Evolutionary conservation across 2,329 filamentous ascomycete genomes (phyloP).

Genomic region (Colletotrichum agaves): DNA sequence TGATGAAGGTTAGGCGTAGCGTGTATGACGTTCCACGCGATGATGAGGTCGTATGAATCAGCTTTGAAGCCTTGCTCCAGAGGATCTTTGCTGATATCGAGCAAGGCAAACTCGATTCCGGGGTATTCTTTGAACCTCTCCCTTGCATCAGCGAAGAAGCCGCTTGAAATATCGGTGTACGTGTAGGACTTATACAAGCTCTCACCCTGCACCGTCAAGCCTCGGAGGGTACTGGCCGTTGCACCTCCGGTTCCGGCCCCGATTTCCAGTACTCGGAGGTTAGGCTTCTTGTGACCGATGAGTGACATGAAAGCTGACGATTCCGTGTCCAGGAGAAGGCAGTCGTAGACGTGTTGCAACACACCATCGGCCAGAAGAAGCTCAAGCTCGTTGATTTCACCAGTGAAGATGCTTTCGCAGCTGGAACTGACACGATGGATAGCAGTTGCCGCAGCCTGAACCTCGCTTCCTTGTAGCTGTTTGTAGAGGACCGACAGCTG

Average conservation of each 20-base stretch:
- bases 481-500: neutral
- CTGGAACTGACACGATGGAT: slow-evolving; percentile 12
- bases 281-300: slow-evolving; percentile 42
- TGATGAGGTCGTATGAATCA: slow-evolving; percentile 49
- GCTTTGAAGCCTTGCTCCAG: slow-evolving; percentile 35
- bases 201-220: slow-evolving; percentile 2
- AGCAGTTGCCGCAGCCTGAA: slow-evolving; percentile 11
- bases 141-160: slow-evolving; percentile 42
- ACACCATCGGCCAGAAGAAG: slow-evolving; percentile 39
- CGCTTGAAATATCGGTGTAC: slow-evolving; percentile 45
- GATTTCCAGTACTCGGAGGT: slow-evolving; percentile 22
- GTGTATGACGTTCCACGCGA: slow-evolving; percentile 52
- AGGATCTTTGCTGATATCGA: slow-evolving; percentile 47
- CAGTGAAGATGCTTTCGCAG: slow-evolving; percentile 38
- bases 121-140: slow-evolving; percentile 42
- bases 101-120: slow-evolving; percentile 38
- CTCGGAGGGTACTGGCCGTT: slow-evolving; percentile 3
- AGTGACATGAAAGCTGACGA: neutral
- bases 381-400: slow-evolving; percentile 23
- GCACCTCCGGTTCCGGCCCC: too few relatives aligned
- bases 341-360: slow-evolving; percentile 19
- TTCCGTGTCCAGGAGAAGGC: slow-evolving; percentile 12
- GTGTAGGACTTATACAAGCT: slow-evolving; percentile 39
- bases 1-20: slow-evolving; percentile 43
- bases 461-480: neutral